These are phyloP conservation scores for Stephania japonica DNA, from an alignment of 164 flowering plant species.

Conservation along the genomic window DNA sequence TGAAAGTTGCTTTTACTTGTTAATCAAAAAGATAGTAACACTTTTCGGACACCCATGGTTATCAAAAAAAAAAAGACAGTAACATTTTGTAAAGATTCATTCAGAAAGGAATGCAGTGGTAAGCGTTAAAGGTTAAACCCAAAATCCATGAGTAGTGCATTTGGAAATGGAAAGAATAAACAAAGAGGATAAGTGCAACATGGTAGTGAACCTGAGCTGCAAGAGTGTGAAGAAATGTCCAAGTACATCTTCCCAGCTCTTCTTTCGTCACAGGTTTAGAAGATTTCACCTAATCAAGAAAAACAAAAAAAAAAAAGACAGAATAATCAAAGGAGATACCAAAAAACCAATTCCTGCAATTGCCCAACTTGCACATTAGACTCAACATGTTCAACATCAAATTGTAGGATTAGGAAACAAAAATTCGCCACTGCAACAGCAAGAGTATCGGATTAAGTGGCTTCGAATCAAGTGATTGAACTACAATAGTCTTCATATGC, in stretches of 20 bases:
- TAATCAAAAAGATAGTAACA: no score
- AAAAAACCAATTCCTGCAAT: not conserved
- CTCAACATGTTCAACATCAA: not conserved
- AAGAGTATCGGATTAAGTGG: not conserved
- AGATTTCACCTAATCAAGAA: constrained; percentile 12
- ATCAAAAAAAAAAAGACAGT: no score
- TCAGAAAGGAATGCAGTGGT: no score
- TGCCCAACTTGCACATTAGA: not conserved
- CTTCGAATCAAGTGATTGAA: not conserved
- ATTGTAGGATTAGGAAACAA: not conserved
- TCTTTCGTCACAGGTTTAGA: constrained; percentile 71
- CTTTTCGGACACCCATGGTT: no score
- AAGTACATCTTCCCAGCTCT: constrained; percentile 92
- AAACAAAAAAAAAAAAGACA: not conserved
- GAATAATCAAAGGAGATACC: not conserved
- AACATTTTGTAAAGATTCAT: no score
- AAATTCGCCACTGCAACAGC: no score
- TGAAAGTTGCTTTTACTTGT: no score
- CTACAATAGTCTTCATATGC: not conserved
- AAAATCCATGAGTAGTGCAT: not conserved
- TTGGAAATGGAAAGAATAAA: not conserved
- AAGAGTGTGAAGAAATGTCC: constrained; percentile 96
- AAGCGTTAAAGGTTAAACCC: no score
- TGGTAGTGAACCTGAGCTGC: constrained; percentile 68
- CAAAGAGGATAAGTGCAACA: not conserved